phyloP scores from a whole-genome alignment of 495 filamentous ascomycete genomes.

The Chaetomium tenue region DNA sequence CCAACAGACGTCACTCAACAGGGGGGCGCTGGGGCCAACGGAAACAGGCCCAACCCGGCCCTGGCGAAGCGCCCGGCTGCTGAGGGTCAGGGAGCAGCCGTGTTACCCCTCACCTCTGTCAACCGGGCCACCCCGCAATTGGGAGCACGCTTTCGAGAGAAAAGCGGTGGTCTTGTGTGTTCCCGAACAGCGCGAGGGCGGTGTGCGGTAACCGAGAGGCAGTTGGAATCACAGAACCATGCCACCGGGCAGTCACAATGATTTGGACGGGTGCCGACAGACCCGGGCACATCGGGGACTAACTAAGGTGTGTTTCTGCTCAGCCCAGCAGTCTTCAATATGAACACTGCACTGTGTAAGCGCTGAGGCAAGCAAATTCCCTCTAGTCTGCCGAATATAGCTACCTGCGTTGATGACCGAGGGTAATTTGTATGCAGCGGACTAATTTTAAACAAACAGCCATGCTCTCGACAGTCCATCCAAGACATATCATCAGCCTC shows the following conservation, averaged over 20 bases:
- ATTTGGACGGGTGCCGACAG: conserved; percentile 23
- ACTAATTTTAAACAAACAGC: conserved; percentile 23
- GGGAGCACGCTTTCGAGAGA: background rate
- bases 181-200: conserved; percentile 1
- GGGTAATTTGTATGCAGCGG: conserved; percentile 13
- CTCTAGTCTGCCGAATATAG: conserved; percentile 25
- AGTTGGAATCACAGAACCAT: conserved; percentile 2
- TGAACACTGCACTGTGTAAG: conserved; percentile 5
- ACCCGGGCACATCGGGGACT: conserved; percentile 16
- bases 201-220: conserved; percentile 9
- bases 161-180: conserved; percentile 1
- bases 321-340: background rate
- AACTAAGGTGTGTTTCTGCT: background rate
- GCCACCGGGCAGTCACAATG: conserved; percentile 17
- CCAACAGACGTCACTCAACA: conserved; percentile 21
- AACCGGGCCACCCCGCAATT: conserved; percentile 25
- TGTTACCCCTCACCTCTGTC: conserved; percentile 22
- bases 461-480: conserved; percentile 17
- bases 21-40: conserved; percentile 27
- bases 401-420: conserved; percentile 18
- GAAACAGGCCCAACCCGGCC: conserved; percentile 13
- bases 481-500: conserved; percentile 25
- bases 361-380: conserved; percentile 16
- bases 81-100: background rate
- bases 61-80: background rate